Conservation (phyloP, 352 stramenopile genomes). For the Thalassiosira ordinaria region DNA sequence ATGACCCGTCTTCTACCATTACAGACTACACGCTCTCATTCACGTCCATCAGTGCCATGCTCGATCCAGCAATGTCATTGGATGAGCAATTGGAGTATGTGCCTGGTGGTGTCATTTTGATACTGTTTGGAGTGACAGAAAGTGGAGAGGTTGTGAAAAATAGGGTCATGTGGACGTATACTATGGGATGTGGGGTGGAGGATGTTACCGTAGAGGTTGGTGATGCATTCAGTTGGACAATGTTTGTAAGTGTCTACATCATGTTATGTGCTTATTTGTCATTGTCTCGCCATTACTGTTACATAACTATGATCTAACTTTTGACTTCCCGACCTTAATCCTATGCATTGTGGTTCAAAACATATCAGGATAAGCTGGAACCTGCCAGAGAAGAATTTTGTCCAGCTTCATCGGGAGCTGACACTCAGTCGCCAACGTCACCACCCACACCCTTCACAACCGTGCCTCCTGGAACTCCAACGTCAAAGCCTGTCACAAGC, state of each 20-base stretch:
- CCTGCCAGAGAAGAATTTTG: conserved; percentile 51
- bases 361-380: conserved; percentile 33
- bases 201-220: conserved; percentile 41
- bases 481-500: too few species aligned
- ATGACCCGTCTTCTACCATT: conserved; percentile 5
- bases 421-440: too few species aligned
- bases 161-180: conserved; percentile 60
- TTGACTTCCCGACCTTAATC: too few species aligned
- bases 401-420: conserved; percentile 16
- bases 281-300: too few species aligned
- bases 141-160: conserved; percentile 52
- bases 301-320: too few species aligned
- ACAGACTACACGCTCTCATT: conserved; percentile 31
- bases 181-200: conserved; percentile 40
- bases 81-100: conserved; percentile 53
- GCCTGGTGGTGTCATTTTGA: conserved; percentile 48
- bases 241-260: conserved; percentile 47
- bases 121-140: conserved; percentile 37
- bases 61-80: conserved; percentile 39
- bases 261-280: too few species aligned
- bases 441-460: neutral
- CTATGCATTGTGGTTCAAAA: too few species aligned
- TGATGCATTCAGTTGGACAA: conserved; percentile 50
- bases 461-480: neutral
- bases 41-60: conserved; percentile 33